Base-by-base conservation (phyloP, 805 yeast genomes). In the Scheffersomyces amazonensis region DNA sequence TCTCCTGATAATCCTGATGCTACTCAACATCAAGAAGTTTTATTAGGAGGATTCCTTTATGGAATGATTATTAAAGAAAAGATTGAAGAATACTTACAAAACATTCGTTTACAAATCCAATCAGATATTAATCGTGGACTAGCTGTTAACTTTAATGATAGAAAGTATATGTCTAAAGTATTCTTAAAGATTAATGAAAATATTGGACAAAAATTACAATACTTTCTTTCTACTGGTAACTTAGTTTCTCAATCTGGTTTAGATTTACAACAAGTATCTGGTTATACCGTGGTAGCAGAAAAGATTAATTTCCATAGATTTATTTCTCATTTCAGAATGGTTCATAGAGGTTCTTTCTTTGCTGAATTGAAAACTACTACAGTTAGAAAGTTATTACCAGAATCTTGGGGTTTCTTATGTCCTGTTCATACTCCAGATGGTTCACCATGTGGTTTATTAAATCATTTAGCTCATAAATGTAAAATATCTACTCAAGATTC, bases 401-500 rank as follows among this genome's bases (percentile, higher is more conserved):
- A 93, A 64, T 87, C 96, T 1, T 93, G 99, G 99, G 99, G 99
- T 3, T 93, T 93, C 77, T 68, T 93, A 52, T 93, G 99, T 69
- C 99, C 99, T 10, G 99, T 93, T 17, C 99, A 93, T 64, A 93
- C 99, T 11, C 99, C 99, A 5, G 99, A 93, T 83, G 99, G 99
- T 53, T 86, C 98, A 36, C 99, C 99, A 16, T 93, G 99, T 81
- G 99, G 99, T 71, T 74, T 93, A 61, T 72, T 93, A 56, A 93
- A 93, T 67, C 99, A 93, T 75, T 81, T 93, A 69, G 84, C 98
- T 8, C 97, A 93, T 68, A 89, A 87, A 64, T 93, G 99, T 75
- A 74, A 76, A 52, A 85, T 93, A 43, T 80, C 96, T 5, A 90
- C 97, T 7, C 61, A 64, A 31, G 81, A 80, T 17, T 68, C 84